Evolutionary conservation across 352 stramenopile species (phyloP).

Genomic region (Phytophthora sp.): DNA sequence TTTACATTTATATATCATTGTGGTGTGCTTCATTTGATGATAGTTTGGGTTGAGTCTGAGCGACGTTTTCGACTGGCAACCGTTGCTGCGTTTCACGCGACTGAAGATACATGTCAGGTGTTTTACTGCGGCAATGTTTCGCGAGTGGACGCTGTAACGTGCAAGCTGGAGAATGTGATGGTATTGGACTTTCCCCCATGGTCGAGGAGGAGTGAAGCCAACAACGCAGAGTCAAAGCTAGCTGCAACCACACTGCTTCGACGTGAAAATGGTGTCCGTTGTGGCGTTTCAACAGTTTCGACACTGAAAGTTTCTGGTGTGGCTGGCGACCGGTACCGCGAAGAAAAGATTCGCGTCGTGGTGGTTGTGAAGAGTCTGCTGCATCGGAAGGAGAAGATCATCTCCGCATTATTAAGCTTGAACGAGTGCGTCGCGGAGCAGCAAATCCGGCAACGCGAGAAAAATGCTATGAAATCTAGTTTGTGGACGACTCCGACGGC

Average conservation of each 20-base stretch:
- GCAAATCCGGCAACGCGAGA: constrained; percentile 21
- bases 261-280: constrained; percentile 14
- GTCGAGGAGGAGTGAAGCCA: constrained; percentile 6
- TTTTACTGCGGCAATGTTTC: constrained; percentile 28
- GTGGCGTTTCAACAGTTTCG: neutral
- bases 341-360: constrained; percentile 52
- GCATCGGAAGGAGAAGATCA: constrained; percentile 75
- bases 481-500: constrained; percentile 32
- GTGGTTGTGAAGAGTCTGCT: constrained; percentile 65
- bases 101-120: constrained; percentile 44
- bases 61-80: constrained; percentile 47
- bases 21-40: constrained; percentile 1
- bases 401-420: constrained; percentile 52
- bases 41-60: constrained; percentile 49
- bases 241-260: constrained; percentile 35
- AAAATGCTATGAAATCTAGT: constrained; percentile 36
- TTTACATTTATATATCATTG: neutral
- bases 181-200: constrained; percentile 45
- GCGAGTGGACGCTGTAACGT: constrained; percentile 40
- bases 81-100: constrained; percentile 35
- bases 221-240: constrained; percentile 13
- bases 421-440: constrained; percentile 45
- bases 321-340: constrained; percentile 24
- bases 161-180: constrained; percentile 64
- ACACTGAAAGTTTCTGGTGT: neutral